A percentile compares a stretch with the other conserved stretches of the same genome.
phyloP scores from a whole-genome alignment of 73 alveolate genomes.

The Paramecium pentaurelia region DNA sequence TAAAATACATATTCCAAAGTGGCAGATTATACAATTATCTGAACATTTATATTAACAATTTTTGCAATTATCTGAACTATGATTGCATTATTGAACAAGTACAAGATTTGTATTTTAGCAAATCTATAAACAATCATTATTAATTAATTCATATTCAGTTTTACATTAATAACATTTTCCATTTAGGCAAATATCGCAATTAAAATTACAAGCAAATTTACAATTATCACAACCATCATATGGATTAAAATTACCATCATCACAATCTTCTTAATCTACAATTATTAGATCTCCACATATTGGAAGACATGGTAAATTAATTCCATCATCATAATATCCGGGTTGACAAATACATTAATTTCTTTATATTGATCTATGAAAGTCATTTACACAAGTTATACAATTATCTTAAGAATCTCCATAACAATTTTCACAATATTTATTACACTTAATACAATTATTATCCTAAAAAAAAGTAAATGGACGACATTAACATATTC shows the following conservation, averaged over 20 bases:
- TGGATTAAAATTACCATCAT: slow-evolving; percentile 21
- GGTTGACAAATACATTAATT: not conserved
- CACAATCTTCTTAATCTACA: slow-evolving; percentile 36
- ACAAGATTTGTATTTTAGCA: not conserved
- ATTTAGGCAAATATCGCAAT: not conserved
- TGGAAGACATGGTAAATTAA: not conserved
- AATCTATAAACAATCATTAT: not conserved
- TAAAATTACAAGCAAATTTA: not conserved
- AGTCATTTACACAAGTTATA: not conserved
- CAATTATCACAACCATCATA: not conserved
- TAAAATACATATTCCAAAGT: not conserved
- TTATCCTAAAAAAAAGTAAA: not conserved
- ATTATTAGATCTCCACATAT: slow-evolving; percentile 49
- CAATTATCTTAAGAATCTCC: not conserved
- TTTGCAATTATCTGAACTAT: not conserved
- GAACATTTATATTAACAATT: not conserved
- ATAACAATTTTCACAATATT: not conserved
- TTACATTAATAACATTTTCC: not conserved
- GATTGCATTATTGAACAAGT: not conserved
- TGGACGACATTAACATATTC: not conserved
- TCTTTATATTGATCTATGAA: not conserved
- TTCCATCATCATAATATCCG: not conserved
- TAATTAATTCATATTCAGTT: not conserved
- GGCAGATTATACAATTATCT: not conserved
- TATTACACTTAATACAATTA: not conserved